Evolutionary conservation across 2,329 filamentous ascomycete species (phyloP).

Genomic region (Exophiala aquamarina): DNA sequence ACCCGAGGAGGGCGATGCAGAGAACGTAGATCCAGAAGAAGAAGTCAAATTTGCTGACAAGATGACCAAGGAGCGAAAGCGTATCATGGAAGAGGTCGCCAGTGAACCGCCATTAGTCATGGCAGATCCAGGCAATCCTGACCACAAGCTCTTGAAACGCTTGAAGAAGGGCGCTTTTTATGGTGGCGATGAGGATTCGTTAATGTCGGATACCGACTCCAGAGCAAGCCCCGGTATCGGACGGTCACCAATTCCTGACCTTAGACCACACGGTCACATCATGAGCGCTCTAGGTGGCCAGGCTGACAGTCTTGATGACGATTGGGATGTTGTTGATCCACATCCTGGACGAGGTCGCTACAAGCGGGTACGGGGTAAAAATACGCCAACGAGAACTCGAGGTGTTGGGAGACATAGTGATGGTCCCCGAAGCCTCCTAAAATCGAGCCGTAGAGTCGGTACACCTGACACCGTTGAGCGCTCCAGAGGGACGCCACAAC

Average conservation of each 20-base stretch:
- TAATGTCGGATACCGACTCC: constrained; percentile 27
- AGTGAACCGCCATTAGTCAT: constrained; percentile 37
- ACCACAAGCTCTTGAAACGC: constrained; percentile 44
- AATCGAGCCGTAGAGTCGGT: constrained; percentile 43
- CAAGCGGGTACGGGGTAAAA: constrained; percentile 36
- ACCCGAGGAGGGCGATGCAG: constrained; percentile 49
- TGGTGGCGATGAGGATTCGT: constrained; percentile 25
- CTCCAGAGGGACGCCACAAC: constrained; percentile 29
- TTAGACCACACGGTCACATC: constrained; percentile 17
- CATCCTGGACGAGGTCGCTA: constrained; percentile 38
- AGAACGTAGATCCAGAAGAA: constrained; percentile 51
- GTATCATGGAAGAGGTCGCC: constrained; percentile 41
- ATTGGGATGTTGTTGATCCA: constrained; percentile 37
- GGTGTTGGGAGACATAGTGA: constrained; percentile 29
- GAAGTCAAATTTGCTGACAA: constrained; percentile 50
- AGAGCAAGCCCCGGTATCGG: constrained; percentile 26
- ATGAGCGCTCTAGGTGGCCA: constrained; percentile 24
- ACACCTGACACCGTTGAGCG: constrained; percentile 26
- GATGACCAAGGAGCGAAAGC: constrained; percentile 49
- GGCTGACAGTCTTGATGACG: constrained; percentile 37
- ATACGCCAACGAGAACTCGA: constrained; percentile 30
- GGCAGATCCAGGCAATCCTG: constrained; percentile 31
- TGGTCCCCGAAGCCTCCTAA: constrained; percentile 40
- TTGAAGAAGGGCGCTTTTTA: constrained; percentile 40
- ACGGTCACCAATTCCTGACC: constrained; percentile 23